These are phyloP conservation scores for Cyanodermella asteris DNA, from an alignment of 2,329 filamentous ascomycete genomes.

Conservation along the genomic window DNA sequence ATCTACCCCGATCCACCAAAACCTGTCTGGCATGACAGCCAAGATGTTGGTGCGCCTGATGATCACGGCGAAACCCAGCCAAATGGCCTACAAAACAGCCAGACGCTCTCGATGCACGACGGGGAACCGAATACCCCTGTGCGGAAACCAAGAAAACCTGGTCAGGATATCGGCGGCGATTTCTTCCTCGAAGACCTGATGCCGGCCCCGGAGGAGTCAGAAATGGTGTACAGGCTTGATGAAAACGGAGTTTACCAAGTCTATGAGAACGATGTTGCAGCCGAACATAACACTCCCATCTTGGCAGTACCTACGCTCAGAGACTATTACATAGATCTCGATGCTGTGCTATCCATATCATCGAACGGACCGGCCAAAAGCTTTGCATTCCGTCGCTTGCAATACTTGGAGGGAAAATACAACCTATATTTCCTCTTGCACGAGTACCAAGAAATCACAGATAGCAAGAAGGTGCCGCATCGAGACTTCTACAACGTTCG, in stretches of 20 bases:
- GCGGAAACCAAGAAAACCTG: slow-evolving; percentile 54
- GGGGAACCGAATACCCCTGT: slow-evolving; percentile 19
- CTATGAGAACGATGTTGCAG: slow-evolving; percentile 46
- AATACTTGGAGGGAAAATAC: slow-evolving; percentile 93
- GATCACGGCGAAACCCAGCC: too few relatives aligned
- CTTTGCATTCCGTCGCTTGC: slow-evolving; percentile 82
- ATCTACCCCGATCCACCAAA: slow-evolving; percentile 85
- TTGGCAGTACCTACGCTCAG: slow-evolving; percentile 75
- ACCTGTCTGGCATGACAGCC: slow-evolving; percentile 55
- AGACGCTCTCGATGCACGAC: slow-evolving; percentile 17
- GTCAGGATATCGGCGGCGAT: slow-evolving; percentile 76
- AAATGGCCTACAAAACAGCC: slow-evolving; percentile 29
- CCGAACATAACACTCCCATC: slow-evolving; percentile 43
- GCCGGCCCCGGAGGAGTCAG: slow-evolving; percentile 48
- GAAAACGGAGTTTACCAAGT: slow-evolving; percentile 80
- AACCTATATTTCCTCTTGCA: slow-evolving; percentile 85
- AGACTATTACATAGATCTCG: slow-evolving; percentile 90
- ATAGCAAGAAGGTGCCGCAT: slow-evolving; percentile 93
- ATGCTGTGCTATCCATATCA: slow-evolving; percentile 67
- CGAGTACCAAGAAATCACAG: slow-evolving; percentile 92
- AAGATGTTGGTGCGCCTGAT: slow-evolving; percentile 16
- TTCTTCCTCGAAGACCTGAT: slow-evolving; percentile 62
- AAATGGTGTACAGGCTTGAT: slow-evolving; percentile 60
- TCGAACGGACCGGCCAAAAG: slow-evolving; percentile 93
- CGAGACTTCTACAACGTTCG: slow-evolving; percentile 98